Evolutionary conservation across 139 green algal species (phyloP).

Genomic region (Asterochloris erici): DNA sequence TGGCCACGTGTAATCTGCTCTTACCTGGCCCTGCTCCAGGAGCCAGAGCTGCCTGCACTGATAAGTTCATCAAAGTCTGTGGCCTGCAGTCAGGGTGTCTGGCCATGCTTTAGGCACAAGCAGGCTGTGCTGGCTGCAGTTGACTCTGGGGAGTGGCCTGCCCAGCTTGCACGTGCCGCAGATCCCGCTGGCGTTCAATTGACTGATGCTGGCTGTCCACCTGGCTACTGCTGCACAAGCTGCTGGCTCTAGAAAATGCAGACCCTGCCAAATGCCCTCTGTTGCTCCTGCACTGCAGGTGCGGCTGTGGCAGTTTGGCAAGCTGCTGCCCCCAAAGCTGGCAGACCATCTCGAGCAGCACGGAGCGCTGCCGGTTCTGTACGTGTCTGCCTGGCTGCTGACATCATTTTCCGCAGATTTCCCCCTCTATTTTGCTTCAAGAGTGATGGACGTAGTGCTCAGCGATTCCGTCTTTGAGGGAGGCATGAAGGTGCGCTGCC

Average conservation of each 20-base stretch:
- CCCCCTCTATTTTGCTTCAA: slow-evolving; percentile 60
- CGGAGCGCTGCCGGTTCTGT: slow-evolving; percentile 65
- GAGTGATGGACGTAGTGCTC: slow-evolving; percentile 76
- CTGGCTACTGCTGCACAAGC: background rate
- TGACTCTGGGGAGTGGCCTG: background rate
- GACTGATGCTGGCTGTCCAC: background rate
- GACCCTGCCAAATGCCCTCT: background rate
- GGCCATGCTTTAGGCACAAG: background rate
- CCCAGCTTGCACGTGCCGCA: background rate
- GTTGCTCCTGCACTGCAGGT: slow-evolving; percentile 36
- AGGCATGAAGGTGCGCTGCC: slow-evolving; percentile 56
- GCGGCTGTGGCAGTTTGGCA: slow-evolving; percentile 71
- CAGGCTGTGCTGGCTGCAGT: background rate
- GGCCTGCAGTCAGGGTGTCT: background rate
- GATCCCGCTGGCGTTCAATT: background rate
- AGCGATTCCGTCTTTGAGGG: slow-evolving; percentile 51
- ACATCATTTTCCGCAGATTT: slow-evolving; percentile 77
- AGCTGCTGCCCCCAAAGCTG: slow-evolving; percentile 52
- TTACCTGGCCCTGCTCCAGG: background rate
- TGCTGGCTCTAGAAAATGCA: no score
- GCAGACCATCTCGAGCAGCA: slow-evolving; percentile 59
- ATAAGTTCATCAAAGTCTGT: background rate
- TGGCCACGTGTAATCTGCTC: background rate
- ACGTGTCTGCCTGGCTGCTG: slow-evolving; percentile 74
- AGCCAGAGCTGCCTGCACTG: background rate